Base-by-base conservation (phyloP, 2,329 filamentous ascomycete genomes). In the Venturia effusa region DNA sequence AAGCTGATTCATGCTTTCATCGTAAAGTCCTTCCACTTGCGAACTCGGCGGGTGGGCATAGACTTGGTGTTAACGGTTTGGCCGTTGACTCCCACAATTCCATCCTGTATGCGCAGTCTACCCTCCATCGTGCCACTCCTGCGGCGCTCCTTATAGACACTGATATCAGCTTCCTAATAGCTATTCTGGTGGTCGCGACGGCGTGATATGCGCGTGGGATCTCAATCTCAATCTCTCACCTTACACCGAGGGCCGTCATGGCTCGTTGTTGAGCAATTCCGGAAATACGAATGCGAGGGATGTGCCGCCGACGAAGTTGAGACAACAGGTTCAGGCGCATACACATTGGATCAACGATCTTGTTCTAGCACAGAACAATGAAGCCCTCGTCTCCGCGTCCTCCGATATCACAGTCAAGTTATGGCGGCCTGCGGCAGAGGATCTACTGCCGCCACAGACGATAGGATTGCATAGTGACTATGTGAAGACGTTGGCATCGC, bases 341-440 rank as follows among this genome's bases (percentile, higher is more conserved):
- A 96, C 91, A 61, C 91, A 96, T 75, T 97, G 92, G 92, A 88
- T 97, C 77, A 97, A 96, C 77, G 92, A 96, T 74, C 90, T 97
- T 67, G 84, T 87, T 27, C 83, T 96, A 63, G 88, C 88, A 8
- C 85, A 92, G 72, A 84, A 87, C 70, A 90, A 92, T 71, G 81
- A 85, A 22, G 89, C 89, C 27, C 81, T 97, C 60, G 88, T 96
- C 39, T 95, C 92, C 11, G 92, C 89, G 24, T 96, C 92, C 4
- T 96, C 92, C n/a, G 92, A 97, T 74, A 86, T 94, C 66, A 92
- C 91, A 10, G 92, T 97, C 73, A 94, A 96, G 75, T 78, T 96
- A 70, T 97, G 92, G 94, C 85, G 92, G 64, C 93, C 93, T 30
- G 78, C 81, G 19, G 84, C 84, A 59, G 79, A 84, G 64, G 83